Conservation (phyloP, 805 yeast genomes). For the Wickerhamomyces ciferrii region DNA sequence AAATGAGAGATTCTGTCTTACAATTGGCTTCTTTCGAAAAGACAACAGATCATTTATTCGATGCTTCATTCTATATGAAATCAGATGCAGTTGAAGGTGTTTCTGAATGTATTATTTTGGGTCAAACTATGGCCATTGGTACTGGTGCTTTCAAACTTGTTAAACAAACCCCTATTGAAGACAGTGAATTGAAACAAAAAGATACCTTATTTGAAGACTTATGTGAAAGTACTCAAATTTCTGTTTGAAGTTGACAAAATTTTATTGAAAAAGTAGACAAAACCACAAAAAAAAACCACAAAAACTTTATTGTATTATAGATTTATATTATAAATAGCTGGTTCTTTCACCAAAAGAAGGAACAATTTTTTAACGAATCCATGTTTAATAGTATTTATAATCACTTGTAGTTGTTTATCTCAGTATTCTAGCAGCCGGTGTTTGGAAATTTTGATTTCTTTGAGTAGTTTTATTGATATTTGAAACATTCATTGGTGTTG, state of each 20-base stretch:
- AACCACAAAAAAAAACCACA: background rate
- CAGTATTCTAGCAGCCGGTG: background rate
- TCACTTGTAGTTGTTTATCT: background rate
- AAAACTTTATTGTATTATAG: background rate
- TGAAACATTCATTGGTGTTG: background rate
- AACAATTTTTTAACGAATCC: background rate
- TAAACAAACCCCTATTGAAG: conserved; percentile 43
- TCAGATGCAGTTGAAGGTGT: conserved; percentile 95
- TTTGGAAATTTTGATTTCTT: background rate
- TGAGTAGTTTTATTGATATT: background rate
- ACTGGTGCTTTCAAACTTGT: conserved; percentile 94
- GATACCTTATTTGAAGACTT: conserved; percentile 42
- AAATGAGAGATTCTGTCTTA: conserved; percentile 96
- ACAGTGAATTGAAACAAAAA: conserved; percentile 37
- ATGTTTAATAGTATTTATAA: background rate
- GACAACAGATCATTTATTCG: conserved; percentile 96
- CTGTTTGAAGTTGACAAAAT: background rate
- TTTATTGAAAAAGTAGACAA: too few species aligned
- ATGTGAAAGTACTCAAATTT: conserved; percentile 11
- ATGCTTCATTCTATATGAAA: conserved; percentile 98
- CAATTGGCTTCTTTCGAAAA: conserved; percentile 97
- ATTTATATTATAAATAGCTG: background rate
- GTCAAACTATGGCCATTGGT: conserved; percentile 97
- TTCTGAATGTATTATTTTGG: conserved; percentile 93
- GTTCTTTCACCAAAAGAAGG: background rate